These are phyloP conservation scores for Hanseniaspora opuntiae DNA, from an alignment of 805 yeast species.

Conservation along the genomic window DNA sequence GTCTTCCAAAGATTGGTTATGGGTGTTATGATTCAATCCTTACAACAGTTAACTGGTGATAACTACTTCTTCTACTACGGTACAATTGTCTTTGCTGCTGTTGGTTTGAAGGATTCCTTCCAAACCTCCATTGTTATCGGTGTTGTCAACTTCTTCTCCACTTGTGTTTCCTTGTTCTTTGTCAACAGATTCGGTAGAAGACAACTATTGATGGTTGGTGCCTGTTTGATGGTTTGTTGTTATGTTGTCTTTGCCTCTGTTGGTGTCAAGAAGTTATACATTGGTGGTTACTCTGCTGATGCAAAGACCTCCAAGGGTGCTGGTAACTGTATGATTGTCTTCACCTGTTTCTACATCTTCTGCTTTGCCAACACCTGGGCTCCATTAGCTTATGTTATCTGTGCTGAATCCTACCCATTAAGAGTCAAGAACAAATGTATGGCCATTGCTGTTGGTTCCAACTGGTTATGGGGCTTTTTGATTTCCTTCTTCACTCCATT, in stretches of 20 bases:
- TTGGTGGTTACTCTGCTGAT: constrained; percentile 25
- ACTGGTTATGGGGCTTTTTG: constrained; percentile 52
- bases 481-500: constrained; percentile 65
- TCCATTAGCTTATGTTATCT: constrained; percentile 47
- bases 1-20: constrained; percentile 32
- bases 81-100: constrained; percentile 25
- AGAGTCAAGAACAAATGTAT: constrained; percentile 46
- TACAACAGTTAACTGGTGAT: constrained; percentile 54
- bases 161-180: constrained; percentile 34
- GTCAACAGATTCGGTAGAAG: constrained; percentile 42
- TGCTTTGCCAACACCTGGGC: constrained; percentile 64
- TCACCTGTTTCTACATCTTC: constrained; percentile 40
- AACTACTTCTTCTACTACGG: constrained; percentile 54
- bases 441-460: constrained; percentile 46
- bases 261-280: constrained; percentile 36
- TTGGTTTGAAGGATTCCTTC: constrained; percentile 36
- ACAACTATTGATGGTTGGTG: constrained; percentile 32
- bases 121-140: constrained; percentile 44
- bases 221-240: constrained; percentile 33
- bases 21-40: constrained; percentile 42
- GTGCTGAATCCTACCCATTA: constrained; percentile 54
- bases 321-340: constrained; percentile 29
- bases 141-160: constrained; percentile 42
- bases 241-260: constrained; percentile 38
- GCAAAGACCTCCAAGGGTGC: constrained; percentile 17